Percentiles rank a stretch among this genome's conserved stretches.
phyloP scores from a whole-genome alignment of 306 rosid species.

The Fragaria nilgerrensis region DNA sequence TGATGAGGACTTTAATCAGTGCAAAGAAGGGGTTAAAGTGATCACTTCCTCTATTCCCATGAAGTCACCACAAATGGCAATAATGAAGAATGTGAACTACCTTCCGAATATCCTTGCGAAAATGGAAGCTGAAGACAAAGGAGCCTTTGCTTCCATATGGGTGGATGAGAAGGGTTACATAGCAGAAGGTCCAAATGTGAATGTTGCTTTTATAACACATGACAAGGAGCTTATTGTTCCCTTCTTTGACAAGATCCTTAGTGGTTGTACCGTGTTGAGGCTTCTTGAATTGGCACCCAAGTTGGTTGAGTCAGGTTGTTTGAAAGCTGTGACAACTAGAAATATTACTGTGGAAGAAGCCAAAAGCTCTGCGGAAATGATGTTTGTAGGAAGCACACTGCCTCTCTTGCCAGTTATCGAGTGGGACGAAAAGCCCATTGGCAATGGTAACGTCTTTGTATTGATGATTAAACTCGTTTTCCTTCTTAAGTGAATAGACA shows the following conservation, averaged over 20 bases:
- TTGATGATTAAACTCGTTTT: not conserved
- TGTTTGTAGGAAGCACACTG: conserved; percentile 89
- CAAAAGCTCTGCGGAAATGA: conserved; percentile 74
- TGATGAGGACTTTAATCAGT: conserved; percentile 48
- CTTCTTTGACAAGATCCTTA: conserved; percentile 57
- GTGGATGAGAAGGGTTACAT: conserved; percentile 76
- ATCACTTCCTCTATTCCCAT: conserved; percentile 72
- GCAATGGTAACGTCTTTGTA: conserved; percentile 49
- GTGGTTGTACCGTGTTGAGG: conserved; percentile 79
- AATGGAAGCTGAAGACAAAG: conserved; percentile 87
- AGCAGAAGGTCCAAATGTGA: conserved; percentile 97
- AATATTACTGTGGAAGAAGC: conserved; percentile 62
- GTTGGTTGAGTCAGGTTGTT: conserved; percentile 56
- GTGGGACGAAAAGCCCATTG: conserved; percentile 82
- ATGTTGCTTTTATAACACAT: conserved; percentile 72
- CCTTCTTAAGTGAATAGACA: not conserved
- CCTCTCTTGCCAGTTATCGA: conserved; percentile 72
- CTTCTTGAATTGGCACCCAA: conserved; percentile 69
- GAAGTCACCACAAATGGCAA: conserved; percentile 69
- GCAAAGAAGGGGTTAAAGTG: conserved; percentile 82
- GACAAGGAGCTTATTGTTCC: conserved; percentile 89
- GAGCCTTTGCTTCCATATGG: conserved; percentile 78
- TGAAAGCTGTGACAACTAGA: conserved; percentile 46
- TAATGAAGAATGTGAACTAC: conserved; percentile 81
- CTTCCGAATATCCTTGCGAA: conserved; percentile 79